Conservation (phyloP, 352 stramenopile genomes). For the Pythium insidiosum region DNA sequence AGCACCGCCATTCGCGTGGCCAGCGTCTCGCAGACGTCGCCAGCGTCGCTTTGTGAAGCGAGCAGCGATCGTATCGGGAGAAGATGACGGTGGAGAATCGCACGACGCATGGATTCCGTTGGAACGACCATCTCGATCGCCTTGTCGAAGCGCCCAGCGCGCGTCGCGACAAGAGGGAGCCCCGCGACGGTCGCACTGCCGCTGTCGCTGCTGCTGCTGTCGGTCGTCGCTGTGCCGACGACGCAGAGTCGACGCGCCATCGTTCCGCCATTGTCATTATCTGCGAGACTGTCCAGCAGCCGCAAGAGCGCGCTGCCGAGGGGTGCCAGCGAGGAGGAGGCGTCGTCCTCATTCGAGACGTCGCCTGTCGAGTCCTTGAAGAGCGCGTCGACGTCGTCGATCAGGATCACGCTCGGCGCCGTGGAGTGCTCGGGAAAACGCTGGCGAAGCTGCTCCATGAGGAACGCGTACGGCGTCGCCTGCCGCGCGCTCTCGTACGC, state of each 20-base stretch:
- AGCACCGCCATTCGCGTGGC: conserved; percentile 35
- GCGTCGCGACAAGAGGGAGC: conserved; percentile 36
- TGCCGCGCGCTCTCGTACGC: conserved; percentile 31
- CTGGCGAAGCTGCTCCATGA: conserved; percentile 29
- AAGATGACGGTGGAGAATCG: conserved; percentile 42
- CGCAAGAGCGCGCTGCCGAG: conserved; percentile 57
- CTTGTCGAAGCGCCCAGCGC: conserved; percentile 47
- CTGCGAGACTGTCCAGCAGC: conserved; percentile 40
- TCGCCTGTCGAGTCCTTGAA: conserved; percentile 41
- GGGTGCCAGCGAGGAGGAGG: conserved; percentile 22
- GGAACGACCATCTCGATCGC: conserved; percentile 54
- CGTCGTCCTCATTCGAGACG: conserved; percentile 17
- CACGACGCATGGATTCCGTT: conserved; percentile 38
- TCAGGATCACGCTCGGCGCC: conserved; percentile 33
- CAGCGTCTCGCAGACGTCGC: neutral
- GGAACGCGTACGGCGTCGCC: conserved; percentile 50
- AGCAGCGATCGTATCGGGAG: too few species aligned
- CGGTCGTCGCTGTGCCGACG: conserved; percentile 31
- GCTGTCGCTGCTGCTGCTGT: neutral
- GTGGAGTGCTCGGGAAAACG: conserved; percentile 7
- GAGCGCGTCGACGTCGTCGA: conserved; percentile 67
- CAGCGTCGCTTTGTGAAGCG: conserved; percentile 1
- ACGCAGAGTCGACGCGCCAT: conserved; percentile 24
- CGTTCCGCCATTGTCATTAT: neutral
- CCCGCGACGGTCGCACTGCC: conserved; percentile 9